Conservation (phyloP, 163 green algal genomes). For the Trebouxia gelatinosa region DNA sequence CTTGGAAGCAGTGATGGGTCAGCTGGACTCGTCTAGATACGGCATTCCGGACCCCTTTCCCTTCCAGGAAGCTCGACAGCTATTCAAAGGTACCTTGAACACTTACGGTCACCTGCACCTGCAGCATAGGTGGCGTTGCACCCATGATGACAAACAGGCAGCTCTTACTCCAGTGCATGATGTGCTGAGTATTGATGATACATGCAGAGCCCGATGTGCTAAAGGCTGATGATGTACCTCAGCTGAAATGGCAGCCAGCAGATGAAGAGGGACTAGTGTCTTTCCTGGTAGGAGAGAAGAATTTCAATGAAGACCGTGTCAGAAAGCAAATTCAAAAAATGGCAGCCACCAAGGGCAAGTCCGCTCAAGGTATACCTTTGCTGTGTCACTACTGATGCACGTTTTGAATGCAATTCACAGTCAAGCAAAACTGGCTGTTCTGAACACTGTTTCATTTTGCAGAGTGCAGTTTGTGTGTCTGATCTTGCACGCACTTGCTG, state of each 20-base stretch:
- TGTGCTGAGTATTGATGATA: neutral
- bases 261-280: slow-evolving; percentile 77
- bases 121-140: neutral
- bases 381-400: neutral
- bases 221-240: slow-evolving; percentile 58
- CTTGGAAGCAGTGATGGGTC: slow-evolving; percentile 59
- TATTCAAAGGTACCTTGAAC: slow-evolving; percentile 75
- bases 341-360: slow-evolving; percentile 72
- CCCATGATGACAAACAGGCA: neutral
- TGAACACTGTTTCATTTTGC: neutral
- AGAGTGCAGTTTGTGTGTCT: neutral
- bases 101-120: neutral
- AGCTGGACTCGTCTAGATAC: slow-evolving; percentile 74
- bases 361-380: slow-evolving; percentile 58
- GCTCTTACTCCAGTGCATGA: neutral
- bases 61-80: slow-evolving; percentile 70
- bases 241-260: slow-evolving; percentile 86
- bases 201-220: slow-evolving; percentile 77
- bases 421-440: too few relatives aligned
- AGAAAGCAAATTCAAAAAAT: slow-evolving; percentile 68
- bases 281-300: slow-evolving; percentile 81
- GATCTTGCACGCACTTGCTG: too few relatives aligned
- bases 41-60: slow-evolving; percentile 77
- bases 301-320: slow-evolving; percentile 86
- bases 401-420: too few relatives aligned